phyloP scores from a whole-genome alignment of 495 filamentous ascomycete genomes.

The Echria macrotheca region DNA sequence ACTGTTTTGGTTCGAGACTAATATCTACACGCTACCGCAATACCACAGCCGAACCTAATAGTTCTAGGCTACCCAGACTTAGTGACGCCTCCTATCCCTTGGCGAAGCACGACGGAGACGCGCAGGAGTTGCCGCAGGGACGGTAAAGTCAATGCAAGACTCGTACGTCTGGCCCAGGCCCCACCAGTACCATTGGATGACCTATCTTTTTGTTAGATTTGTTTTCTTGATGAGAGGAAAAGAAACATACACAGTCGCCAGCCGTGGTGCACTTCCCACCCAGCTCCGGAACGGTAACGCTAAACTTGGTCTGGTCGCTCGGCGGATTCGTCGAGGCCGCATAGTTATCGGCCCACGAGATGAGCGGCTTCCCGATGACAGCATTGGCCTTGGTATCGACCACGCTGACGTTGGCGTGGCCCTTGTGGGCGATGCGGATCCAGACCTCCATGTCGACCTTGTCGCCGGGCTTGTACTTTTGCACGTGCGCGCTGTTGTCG shows the following conservation, averaged over 20 bases:
- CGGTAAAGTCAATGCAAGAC: constrained; percentile 65
- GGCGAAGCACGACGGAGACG: no score
- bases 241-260: constrained; percentile 51
- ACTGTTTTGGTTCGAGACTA: no score
- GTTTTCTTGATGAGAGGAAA: neutral
- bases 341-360: constrained; percentile 46
- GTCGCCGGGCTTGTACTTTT: constrained; percentile 56
- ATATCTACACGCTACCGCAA: no score
- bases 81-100: no score
- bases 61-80: no score
- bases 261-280: constrained; percentile 51
- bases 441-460: constrained; percentile 53
- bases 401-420: constrained; percentile 64
- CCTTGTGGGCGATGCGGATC: constrained; percentile 59
- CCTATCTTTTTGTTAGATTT: constrained; percentile 24
- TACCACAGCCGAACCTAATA: no score
- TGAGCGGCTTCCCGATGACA: constrained; percentile 51
- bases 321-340: constrained; percentile 50
- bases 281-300: constrained; percentile 59
- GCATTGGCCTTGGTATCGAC: constrained; percentile 57
- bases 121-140: constrained; percentile 32
- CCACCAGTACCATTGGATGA: constrained; percentile 66
- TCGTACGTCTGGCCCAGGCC: constrained; percentile 68
- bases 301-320: constrained; percentile 57
- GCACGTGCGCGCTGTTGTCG: constrained; percentile 63